Evolutionary conservation across 2,329 filamentous ascomycete genomes (phyloP).

Genomic region (Paraphoma sp.): DNA sequence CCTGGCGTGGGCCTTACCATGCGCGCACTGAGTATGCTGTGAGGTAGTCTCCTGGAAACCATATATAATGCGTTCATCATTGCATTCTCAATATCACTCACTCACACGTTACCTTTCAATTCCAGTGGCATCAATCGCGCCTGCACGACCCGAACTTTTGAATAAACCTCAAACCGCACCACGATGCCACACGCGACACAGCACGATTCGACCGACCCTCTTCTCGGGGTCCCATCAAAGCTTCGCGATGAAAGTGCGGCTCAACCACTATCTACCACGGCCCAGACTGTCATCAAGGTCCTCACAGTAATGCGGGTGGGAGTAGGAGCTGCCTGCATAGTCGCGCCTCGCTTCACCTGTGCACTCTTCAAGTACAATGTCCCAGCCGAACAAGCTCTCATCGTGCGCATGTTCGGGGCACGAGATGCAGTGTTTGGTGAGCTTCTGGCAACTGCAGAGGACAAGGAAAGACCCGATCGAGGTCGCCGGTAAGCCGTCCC

Average conservation of each 20-base stretch:
- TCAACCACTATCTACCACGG: slow-evolving; percentile 15
- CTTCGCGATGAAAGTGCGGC: slow-evolving; percentile 4
- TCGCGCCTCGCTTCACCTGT: slow-evolving; percentile 28
- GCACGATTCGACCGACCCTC: slow-evolving; percentile 14
- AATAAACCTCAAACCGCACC: neutral
- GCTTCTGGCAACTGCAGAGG: slow-evolving; percentile 29
- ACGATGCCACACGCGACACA: slow-evolving; percentile 18
- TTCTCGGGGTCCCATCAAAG: slow-evolving; percentile 16
- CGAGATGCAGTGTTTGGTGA: slow-evolving; percentile 33
- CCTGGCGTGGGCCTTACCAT: neutral
- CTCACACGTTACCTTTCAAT: too few relatives aligned
- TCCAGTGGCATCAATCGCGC: too few relatives aligned
- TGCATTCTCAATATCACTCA: neutral
- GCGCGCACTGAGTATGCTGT: neutral
- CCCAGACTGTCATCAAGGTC: slow-evolving; percentile 23
- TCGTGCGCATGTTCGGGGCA: slow-evolving; percentile 31
- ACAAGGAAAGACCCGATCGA: slow-evolving; percentile 17
- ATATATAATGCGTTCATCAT: neutral
- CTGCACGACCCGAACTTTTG: too few relatives aligned
- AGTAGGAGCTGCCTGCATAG: slow-evolving; percentile 23
- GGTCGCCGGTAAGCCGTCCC: slow-evolving; percentile 3
- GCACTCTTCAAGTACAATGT: slow-evolving; percentile 24
- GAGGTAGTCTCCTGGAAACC: neutral
- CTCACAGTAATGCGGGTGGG: slow-evolving; percentile 26
- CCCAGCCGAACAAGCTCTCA: slow-evolving; percentile 12